Conservation (phyloP, 2,329 filamentous ascomycete genomes). For the Bipolaris bicolor region DNA sequence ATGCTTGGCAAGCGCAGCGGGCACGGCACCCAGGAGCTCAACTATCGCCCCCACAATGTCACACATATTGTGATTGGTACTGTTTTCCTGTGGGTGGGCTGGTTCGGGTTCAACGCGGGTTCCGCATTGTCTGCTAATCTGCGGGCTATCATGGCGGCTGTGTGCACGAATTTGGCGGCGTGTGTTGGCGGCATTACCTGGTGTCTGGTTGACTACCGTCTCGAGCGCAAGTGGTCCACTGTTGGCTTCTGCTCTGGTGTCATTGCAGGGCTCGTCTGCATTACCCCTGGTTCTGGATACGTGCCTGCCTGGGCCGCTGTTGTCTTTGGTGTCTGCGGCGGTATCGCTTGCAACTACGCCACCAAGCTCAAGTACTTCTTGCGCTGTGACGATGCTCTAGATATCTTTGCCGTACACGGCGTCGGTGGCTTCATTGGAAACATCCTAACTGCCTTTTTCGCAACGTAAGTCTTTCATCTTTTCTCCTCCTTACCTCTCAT, state of each 20-base stretch:
- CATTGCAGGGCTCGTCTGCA: constrained; percentile 83
- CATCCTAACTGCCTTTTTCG: constrained; percentile 73
- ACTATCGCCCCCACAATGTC: constrained; percentile 91
- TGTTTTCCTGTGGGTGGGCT: constrained; percentile 93
- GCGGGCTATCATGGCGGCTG: constrained; percentile 82
- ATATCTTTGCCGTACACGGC: constrained; percentile 71
- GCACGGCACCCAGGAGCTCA: constrained; percentile 85
- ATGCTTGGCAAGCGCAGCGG: constrained; percentile 87
- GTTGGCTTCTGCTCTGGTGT: constrained; percentile 93
- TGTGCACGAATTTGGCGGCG: constrained; percentile 85
- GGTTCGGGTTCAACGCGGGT: constrained; percentile 94
- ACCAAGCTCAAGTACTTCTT: constrained; percentile 90
- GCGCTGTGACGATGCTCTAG: constrained; percentile 80
- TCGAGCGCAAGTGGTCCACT: constrained; percentile 90
- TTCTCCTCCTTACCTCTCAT: too few species aligned
- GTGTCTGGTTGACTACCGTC: constrained; percentile 86
- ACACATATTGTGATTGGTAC: constrained; percentile 92
- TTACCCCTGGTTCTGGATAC: constrained; percentile 86
- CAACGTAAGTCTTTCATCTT: constrained; percentile 60
- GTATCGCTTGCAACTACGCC: constrained; percentile 82
- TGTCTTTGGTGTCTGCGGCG: constrained; percentile 77
- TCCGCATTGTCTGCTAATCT: constrained; percentile 81
- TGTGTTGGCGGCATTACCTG: constrained; percentile 86
- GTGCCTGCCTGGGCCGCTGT: constrained; percentile 86
- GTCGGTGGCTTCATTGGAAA: constrained; percentile 65